These are phyloP conservation scores for Naganishia vishniacii DNA, from an alignment of 768 basidiomycete genomes.

Conservation along the genomic window DNA sequence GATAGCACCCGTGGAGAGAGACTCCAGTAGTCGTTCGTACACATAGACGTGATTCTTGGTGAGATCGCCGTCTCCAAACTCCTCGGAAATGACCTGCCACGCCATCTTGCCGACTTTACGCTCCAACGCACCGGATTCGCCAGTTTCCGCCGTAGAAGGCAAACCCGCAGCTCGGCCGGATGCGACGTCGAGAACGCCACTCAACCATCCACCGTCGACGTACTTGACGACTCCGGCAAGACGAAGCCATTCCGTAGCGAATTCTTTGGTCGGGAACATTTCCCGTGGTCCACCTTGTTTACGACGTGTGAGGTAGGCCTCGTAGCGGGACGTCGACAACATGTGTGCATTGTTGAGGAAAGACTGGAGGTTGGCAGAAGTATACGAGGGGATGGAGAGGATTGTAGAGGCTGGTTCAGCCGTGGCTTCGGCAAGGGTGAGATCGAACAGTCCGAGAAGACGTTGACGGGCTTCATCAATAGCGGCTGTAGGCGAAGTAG, in stretches of 20 bases:
- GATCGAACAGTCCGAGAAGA: slow-evolving; percentile 33
- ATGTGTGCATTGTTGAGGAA: slow-evolving; percentile 30
- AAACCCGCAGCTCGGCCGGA: slow-evolving; percentile 12
- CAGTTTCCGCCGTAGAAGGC: background rate
- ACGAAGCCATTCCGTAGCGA: slow-evolving; percentile 36
- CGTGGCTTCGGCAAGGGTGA: slow-evolving; percentile 29
- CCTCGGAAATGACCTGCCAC: slow-evolving; percentile 45
- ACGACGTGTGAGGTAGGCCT: slow-evolving; percentile 35
- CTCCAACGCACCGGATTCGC: slow-evolving; percentile 20
- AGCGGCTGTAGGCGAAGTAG: slow-evolving; percentile 26
- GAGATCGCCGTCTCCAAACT: slow-evolving; percentile 45
- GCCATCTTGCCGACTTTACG: slow-evolving; percentile 36
- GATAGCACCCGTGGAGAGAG: slow-evolving; percentile 23
- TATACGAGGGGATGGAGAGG: slow-evolving; percentile 30
- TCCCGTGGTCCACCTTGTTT: slow-evolving; percentile 34
- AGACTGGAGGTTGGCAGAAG: slow-evolving; percentile 22
- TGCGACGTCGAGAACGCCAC: slow-evolving; percentile 30
- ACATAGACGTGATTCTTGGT: slow-evolving; percentile 41
- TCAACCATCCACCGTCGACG: slow-evolving; percentile 42
- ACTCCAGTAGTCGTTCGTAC: slow-evolving; percentile 35
- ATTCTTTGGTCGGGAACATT: slow-evolving; percentile 36
- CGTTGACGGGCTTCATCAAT: slow-evolving; percentile 29
- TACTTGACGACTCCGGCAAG: slow-evolving; percentile 42
- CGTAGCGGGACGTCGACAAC: slow-evolving; percentile 30
- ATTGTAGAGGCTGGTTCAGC: slow-evolving; percentile 28